Evolutionary conservation across 345 rosid species (phyloP).

Genomic region (Cardamine occulta): DNA sequence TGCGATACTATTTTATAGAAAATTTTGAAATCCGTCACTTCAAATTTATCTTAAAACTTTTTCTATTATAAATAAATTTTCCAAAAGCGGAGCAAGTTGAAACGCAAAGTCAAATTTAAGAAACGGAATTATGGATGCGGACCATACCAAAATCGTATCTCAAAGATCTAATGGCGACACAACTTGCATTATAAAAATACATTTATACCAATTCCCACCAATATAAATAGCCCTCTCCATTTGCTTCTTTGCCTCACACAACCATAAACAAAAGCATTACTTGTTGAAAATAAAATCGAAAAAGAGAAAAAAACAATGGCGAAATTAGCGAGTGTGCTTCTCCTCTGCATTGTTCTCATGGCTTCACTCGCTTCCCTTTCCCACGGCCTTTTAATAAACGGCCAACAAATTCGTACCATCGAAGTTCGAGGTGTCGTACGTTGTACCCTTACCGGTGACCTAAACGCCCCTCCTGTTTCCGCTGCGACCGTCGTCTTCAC

Average conservation of each 20-base stretch:
- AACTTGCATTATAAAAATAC: background rate
- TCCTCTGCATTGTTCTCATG: slow-evolving; percentile 17
- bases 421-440: background rate
- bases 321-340: background rate
- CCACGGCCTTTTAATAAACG: background rate
- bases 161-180: background rate
- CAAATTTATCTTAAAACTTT: background rate
- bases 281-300: background rate
- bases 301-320: background rate
- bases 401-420: background rate
- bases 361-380: slow-evolving; percentile 21
- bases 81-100: background rate
- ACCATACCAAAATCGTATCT: background rate
- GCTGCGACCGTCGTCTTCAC: background rate
- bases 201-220: background rate
- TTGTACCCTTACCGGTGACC: slow-evolving; percentile 1
- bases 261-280: background rate
- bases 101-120: background rate
- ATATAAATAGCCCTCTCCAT: slow-evolving; percentile 14
- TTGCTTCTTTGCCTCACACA: slow-evolving; percentile 15
- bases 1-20: background rate
- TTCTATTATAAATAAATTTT: background rate
- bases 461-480: slow-evolving; percentile 1
- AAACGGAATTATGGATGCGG: background rate
- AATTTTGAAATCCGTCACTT: background rate